Evolutionary conservation across 495 filamentous ascomycete species (phyloP), one percentile per base, ranked within the genome.

Genomic region (Aspergillus heteromorphus): DNA sequence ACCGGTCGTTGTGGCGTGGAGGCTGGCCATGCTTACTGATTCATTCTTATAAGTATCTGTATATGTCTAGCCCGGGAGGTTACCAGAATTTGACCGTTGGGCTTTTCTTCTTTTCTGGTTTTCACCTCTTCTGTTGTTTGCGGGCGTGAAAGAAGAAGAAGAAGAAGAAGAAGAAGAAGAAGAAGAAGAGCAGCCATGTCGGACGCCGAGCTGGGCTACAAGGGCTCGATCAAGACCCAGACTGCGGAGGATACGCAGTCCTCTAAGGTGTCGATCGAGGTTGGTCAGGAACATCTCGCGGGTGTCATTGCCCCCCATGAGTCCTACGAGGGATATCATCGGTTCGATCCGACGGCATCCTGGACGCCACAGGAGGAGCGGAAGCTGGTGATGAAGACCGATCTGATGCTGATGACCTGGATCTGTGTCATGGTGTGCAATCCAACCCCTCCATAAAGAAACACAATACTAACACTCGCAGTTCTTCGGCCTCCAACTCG

Each of bases 401-500:
- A 82, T 56, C 69, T 71, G 64, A 65, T 70, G 43, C 64, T 79
- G 48, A 69, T 79, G 34, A 56, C 69, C 51, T 79, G 73, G 72
- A 62, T 76, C 20, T 77, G 77, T 65, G 18, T 74, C 16, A 70
- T 65, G 65, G 58, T 62, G 30, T 40, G 54, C 49, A 57, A 25
- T 23, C 21, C 52, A 19, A 34, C 13, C 17, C n/a, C n/a, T n/a
- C n/a, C n/a, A n/a, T n/a, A n/a, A n/a, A n/a, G n/a, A n/a, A n/a
- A 17, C 48, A 9, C 16, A 27, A 27, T 49, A 20, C 40, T 43
- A 47, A 34, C 30, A 2, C 29, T 34, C 51, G 49, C 50, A 62
- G 78, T 83, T 83, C 57, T 81, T 81, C 49, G 74, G 73, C 1
- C 66, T 83, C 1, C 79, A 83, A 59, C 69, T 82, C 21, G 81